Evolutionary conservation across 805 yeast genomes (phyloP), one percentile per base, ranked within the genome.

Genomic region (Phaffomyces thermotolerans): DNA sequence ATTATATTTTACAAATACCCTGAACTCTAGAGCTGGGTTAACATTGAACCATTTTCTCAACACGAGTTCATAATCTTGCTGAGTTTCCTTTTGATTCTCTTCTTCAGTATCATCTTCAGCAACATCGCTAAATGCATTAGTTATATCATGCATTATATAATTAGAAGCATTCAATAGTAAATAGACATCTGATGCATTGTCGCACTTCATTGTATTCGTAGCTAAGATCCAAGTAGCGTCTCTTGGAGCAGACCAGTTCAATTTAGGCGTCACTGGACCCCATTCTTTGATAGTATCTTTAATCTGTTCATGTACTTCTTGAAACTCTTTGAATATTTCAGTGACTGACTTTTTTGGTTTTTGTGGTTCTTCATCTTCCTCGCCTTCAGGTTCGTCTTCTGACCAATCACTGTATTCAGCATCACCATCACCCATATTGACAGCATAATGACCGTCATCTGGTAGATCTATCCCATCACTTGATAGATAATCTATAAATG

Each of bases 201-300:
- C 69, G 56, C 98, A 90, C 55, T 77, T 74, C 73, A 84, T 75
- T 3, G 86, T 73, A 54, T 87, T 85, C 29, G 84, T 79, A 3
- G 93, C 73, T 55, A 84, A 65, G 18, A 93, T 91, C 99, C 98
- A 93, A 0, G 81, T 76, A 2, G 98, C 86, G 64, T 93, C 99
- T 57, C 81, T 82, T 1, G 99, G 99, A 2, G 96, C 84, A 1
- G 97, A 88, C 99, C 99, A 93, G 67, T 93, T 93, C 52, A 91
- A 67, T 57, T 93, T 93, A 1, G 98, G 98, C 1, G 87, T 73
- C 3, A 89, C 87, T 1, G 77, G 65, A 0, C 84, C 83, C 39
- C 73, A 66, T 36, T 70, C 67, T 3, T 51, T 47, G 13, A 93
- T 74, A 0, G 69, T 57, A 0, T 52, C 46, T 31, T 65, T 65